Evolutionary conservation across 2,329 filamentous ascomycete species (phyloP), one percentile per base, ranked within the genome.

Genomic region (Herpomyces periplanetae): DNA sequence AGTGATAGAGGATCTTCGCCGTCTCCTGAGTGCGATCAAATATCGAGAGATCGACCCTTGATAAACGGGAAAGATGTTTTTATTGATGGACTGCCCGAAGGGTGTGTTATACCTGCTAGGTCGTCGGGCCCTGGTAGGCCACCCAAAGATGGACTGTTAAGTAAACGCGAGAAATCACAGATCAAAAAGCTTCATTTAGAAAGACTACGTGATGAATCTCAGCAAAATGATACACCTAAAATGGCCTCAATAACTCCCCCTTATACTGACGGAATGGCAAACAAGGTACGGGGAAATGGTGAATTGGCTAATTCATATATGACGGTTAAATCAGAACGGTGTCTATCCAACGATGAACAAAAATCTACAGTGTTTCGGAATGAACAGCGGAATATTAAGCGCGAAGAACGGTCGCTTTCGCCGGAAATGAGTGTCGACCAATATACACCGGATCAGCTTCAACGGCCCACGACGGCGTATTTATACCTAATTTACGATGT

Each of bases 91-190:
- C 44, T 28, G 5, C 35, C 36, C n/a, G 22, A 28, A 7, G 30
- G 28, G 8, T 29, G 35, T 9, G 30, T 38, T 4, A 31, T 31
- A 15, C 37, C 53, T 12, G 49, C 53, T 11, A 62, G 54, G 37
- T 59, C 62, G 25, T 56, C 64, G 27, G 65, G 65, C 7, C 65
- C 65, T 5, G 65, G 65, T n/a, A 45, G 65, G 20, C 65, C 65
- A 9, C 65, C 65, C 0, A 73, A 73, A 40, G 64, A 73, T 30
- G 65, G 65, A 11, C 50, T 69, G 32, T 66, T 71, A 54, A 73
- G 64, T 1, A 71, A 71, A 37, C 47, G 65, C 22, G 60, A 71
- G 30, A 49, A 59, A 27, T 45, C 54, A 8, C 35, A 56, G 18
- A 45, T 57, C 4, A 54, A 59, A 38, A 62, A 59, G 34, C 42